A percentile compares a stretch with the other conserved stretches of the same genome.
phyloP scores from a whole-genome alignment of 2,329 filamentous ascomycete genomes.

The Talaromyces funiculosus region DNA sequence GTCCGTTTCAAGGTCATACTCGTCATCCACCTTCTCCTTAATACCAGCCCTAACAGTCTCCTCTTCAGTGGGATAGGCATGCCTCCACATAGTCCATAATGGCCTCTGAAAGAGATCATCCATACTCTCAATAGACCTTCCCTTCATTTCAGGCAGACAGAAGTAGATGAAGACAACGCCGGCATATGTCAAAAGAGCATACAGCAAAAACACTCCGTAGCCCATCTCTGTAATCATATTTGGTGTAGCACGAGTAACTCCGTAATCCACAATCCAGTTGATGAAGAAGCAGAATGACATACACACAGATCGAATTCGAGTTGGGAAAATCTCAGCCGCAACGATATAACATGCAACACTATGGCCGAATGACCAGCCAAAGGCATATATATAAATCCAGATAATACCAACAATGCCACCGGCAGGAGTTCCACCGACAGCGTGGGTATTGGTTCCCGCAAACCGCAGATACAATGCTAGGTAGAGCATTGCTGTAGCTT shows the following conservation, averaged over 20 bases:
- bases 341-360: conserved; percentile 26
- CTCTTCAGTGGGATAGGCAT: conserved; percentile 36
- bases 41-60: conserved; percentile 31
- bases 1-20: conserved; percentile 16
- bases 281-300: conserved; percentile 27
- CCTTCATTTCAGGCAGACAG: conserved; percentile 29
- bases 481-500: conserved; percentile 29
- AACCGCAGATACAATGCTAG: conserved; percentile 34
- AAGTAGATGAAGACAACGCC: conserved; percentile 31
- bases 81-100: conserved; percentile 39
- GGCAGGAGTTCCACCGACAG: conserved; percentile 29
- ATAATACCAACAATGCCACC: conserved; percentile 40
- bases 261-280: conserved; percentile 29
- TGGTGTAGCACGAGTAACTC: conserved; percentile 26
- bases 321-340: conserved; percentile 26
- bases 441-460: conserved; percentile 23
- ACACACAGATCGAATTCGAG: conserved; percentile 26
- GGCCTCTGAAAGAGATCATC: conserved; percentile 29
- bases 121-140: conserved; percentile 30
- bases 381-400: conserved; percentile 28
- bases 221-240: conserved; percentile 34
- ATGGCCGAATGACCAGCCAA: conserved; percentile 28
- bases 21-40: conserved; percentile 18
- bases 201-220: conserved; percentile 34
- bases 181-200: conserved; percentile 31